Base-by-base conservation (phyloP, 257 asterid genomes). In the Plectranthus barbatus region DNA sequence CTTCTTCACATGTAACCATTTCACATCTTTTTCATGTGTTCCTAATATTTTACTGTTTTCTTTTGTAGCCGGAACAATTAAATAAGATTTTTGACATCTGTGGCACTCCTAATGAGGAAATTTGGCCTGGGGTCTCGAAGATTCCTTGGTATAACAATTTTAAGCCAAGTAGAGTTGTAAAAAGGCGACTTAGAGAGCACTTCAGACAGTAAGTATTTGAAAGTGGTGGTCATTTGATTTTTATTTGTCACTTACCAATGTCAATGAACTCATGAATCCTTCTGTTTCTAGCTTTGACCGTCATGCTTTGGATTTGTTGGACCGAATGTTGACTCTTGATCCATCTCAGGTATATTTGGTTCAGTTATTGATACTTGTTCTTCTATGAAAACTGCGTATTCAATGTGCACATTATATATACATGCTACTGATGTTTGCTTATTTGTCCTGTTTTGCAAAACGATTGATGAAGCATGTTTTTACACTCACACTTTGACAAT, bases 71-170 rank as follows among this genome's bases (percentile, higher is more conserved):
- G 20, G 96, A 88, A 76, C 96, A 88, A 66, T 50, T 88, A 77
- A 80, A 82, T 69, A 88, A 88, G 60, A 88, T 86, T 33, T 86
- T 85, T 49, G 96, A 88, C 72, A 74, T 88, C 10, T 85, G 95
- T 61, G 96, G 96, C 33, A 75, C 88, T 56, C 95, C 96, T 18
- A 86, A 42, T 18, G 96, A 88, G 73, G 88, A 77, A 18, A 86
- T 68, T 68, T 88, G 96, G 96, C 96, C 96, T 57, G 96, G 94
- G 39, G 96, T 88, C 57, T 75, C 96, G 19, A 88, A 88, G 76
- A 77, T 79, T 56, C 96, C 96, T 33, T 88, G 90, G 86, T 88
- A 86, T 62, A 88, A 79, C 78, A 88, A 86, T 72, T 80, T 83
- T 74, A 88, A 88, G 76, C 96, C 96, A 11, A 64, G 88, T 44